Evolutionary conservation across 2,329 filamentous ascomycete genomes (phyloP).

Genomic region (Fusarium sororula): DNA sequence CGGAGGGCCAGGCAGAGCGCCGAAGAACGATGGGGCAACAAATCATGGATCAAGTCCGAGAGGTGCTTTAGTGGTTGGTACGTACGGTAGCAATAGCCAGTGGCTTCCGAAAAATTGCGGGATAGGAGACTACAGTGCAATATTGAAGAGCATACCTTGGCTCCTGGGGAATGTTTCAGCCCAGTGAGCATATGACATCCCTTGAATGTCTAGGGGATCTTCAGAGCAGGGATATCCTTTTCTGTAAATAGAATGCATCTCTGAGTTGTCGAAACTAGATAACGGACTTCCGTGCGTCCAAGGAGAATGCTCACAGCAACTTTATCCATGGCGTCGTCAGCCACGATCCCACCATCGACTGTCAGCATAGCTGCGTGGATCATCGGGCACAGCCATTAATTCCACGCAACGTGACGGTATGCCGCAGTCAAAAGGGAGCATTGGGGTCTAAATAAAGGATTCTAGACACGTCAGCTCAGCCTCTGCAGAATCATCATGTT

Average conservation of each 20-base stretch:
- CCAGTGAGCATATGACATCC: not conserved
- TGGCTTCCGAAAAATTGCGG: conserved; percentile 11
- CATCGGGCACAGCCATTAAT: conserved; percentile 21
- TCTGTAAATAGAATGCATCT: not conserved
- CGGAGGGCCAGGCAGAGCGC: conserved; percentile 58
- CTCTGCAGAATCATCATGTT: not conserved
- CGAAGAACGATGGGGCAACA: conserved; percentile 69
- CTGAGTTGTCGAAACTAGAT: not conserved
- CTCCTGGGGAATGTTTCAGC: conserved; percentile 6
- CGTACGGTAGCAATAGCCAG: not conserved
- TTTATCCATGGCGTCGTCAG: conserved; percentile 20
- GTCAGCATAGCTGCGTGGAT: conserved; percentile 32
- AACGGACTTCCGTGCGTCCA: not conserved
- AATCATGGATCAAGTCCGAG: conserved; percentile 67
- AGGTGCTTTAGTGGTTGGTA: conserved; percentile 46
- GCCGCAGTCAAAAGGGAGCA: not conserved
- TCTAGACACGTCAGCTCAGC: not conserved
- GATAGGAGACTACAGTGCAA: not conserved
- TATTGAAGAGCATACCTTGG: conserved; percentile 11
- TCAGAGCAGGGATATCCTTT: not conserved
- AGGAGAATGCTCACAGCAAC: conserved; percentile 9
- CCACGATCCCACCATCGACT: conserved; percentile 12
- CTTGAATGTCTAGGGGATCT: not conserved
- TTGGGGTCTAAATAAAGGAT: conserved; percentile 3
- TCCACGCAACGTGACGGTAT: not conserved